Percentiles rank a stretch among this genome's conserved stretches.
Conservation (phyloP, 345 rosid species). For the Firmiana major region DNA sequence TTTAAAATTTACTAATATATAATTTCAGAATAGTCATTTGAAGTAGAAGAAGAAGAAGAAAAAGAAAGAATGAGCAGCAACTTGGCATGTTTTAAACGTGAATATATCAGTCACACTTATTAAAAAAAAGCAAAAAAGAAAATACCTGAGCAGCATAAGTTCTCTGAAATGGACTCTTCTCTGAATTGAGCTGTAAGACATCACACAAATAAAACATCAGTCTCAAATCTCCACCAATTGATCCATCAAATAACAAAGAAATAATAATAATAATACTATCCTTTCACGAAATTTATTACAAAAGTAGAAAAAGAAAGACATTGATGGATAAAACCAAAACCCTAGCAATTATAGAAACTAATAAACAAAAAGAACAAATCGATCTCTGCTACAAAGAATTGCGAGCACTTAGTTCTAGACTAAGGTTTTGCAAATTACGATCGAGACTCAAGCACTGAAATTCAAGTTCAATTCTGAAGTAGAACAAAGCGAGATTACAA, state of each 20-base stretch:
- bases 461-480: slow-evolving; percentile 3
- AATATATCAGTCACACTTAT: neutral
- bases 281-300: neutral
- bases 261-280: no score
- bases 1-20: neutral
- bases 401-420: neutral
- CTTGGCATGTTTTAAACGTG: neutral
- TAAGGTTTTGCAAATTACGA: neutral
- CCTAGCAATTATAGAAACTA: neutral
- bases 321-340: slow-evolving; percentile 15
- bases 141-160: slow-evolving; percentile 91
- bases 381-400: neutral
- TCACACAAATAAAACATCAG: neutral
- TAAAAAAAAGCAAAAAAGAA: neutral
- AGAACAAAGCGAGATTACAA: neutral
- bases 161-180: slow-evolving; percentile 93
- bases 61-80: neutral
- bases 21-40: neutral
- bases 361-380: neutral
- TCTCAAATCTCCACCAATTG: slow-evolving; percentile 7
- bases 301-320: neutral
- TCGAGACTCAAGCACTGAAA: slow-evolving; percentile 1
- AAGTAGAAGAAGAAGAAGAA: neutral
- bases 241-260: slow-evolving; percentile 6
- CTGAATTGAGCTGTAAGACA: slow-evolving; percentile 74